These are phyloP conservation scores for Actinidia arguta DNA, from an alignment of 179 eudicot genomes.

Conservation along the genomic window DNA sequence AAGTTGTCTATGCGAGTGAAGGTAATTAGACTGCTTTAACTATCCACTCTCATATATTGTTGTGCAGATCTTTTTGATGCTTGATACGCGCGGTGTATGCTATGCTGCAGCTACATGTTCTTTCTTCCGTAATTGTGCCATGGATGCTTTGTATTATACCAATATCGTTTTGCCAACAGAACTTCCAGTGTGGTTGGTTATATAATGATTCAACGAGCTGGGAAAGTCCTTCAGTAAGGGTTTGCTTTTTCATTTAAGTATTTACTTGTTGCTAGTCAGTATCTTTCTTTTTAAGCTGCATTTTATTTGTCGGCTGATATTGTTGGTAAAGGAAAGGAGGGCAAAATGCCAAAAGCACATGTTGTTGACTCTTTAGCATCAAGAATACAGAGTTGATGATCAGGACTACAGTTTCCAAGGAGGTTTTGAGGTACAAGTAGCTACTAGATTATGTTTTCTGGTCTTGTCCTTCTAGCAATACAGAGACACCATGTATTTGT, in stretches of 20 bases:
- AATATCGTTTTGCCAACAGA: constrained; percentile 54
- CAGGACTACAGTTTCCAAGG: constrained; percentile 1
- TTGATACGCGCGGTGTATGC: constrained; percentile 62
- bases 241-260: background rate
- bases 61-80: constrained; percentile 60
- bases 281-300: background rate
- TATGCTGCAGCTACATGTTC: constrained; percentile 63
- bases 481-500: background rate
- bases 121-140: constrained; percentile 63
- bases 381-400: background rate
- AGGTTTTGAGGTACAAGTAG: background rate
- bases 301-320: background rate
- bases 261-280: background rate
- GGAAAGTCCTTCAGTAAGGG: constrained; percentile 52
- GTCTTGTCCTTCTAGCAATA: background rate
- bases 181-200: constrained; percentile 59
- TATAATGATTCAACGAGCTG: constrained; percentile 73
- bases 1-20: background rate
- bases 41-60: background rate
- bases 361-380: background rate
- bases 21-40: background rate
- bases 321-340: too few relatives aligned
- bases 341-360: too few relatives aligned
- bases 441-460: background rate
- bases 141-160: constrained; percentile 64